Evolutionary conservation across 2,329 filamentous ascomycete genomes (phyloP), one percentile per base, ranked within the genome.

Genomic region (Neurospora sp.): DNA sequence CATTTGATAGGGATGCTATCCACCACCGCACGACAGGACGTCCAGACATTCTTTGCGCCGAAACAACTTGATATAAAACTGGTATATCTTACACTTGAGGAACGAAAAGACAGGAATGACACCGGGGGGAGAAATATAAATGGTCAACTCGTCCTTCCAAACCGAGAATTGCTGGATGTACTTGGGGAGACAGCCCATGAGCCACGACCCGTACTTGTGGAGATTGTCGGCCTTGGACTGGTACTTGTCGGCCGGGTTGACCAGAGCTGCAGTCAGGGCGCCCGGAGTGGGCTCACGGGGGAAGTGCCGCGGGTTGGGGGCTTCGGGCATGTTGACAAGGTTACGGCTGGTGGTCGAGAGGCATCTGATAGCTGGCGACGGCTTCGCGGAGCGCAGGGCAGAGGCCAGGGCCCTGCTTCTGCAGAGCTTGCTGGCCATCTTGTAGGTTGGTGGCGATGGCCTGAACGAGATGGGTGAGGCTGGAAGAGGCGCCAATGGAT

Each of bases 131-230:
- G 93, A 86, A 78, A 98, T 96, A 82, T 96, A 95, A 80, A 97
- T 93, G 76, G 91, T 93, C 79, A 99, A 89, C 83, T 99, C 96
- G 80, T 99, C 96, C 84, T 99, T 99, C 96, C 96, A 99, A 70
- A 99, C 95, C 13, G 94, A 97, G 84, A 98, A 98, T 84, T 99
- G 96, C 84, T 99, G 96, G 77, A 99, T 89, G 83, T 97, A 97
- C 86, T 97, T 98, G 77, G 96, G 96, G 78, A 99, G 83, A 81
- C 93, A 97, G 75, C 93, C 94, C 89, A 99, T 95, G 78, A 99
- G 84, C 87, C 97, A 99, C 79, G 96, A 90, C 78, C 96, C 96
- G 79, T 99, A 99, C 78, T 90, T 91, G 86, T 99, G 96, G 79
- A 98, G 85, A 79, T 90, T 87, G 75, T 97, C 92, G 75, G 92